Conservation (phyloP, 2,329 filamentous ascomycete genomes). For the Gnomoniopsis smithogilvyi region DNA sequence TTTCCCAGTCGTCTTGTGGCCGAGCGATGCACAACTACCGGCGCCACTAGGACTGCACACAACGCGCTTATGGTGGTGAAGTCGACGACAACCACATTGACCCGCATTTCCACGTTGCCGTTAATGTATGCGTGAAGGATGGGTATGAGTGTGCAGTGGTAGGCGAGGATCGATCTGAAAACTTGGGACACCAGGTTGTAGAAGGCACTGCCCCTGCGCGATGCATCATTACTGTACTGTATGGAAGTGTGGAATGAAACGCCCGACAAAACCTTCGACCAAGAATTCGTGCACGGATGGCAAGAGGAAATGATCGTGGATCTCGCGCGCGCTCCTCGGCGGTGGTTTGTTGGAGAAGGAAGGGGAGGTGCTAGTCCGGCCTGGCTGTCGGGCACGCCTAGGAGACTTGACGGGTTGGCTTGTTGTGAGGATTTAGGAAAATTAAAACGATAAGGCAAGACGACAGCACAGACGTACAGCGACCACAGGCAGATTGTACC, state of each 20-base stretch:
- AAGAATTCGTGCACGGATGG: background rate
- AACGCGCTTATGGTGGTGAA: background rate
- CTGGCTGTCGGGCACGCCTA: too few relatives aligned
- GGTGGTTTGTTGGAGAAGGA: background rate
- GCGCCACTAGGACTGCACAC: background rate
- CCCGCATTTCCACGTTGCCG: background rate
- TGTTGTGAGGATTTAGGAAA: too few relatives aligned
- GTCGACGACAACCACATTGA: background rate
- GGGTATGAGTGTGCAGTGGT: background rate
- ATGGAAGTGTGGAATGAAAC: background rate
- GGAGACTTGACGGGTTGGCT: too few relatives aligned
- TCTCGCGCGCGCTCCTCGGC: background rate
- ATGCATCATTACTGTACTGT: background rate
- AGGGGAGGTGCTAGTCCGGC: background rate
- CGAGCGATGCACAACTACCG: background rate
- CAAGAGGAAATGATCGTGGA: background rate
- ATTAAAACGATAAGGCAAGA: too few relatives aligned
- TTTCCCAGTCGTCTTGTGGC: background rate
- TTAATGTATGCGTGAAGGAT: background rate
- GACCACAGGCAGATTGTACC: too few relatives aligned
- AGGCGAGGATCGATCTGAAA: background rate
- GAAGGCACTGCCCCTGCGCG: background rate
- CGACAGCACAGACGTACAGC: too few relatives aligned
- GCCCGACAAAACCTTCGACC: background rate
- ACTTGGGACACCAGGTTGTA: background rate